Conservation (phyloP, 208 protist genomes). For the Endotrypanum monterogeii region DNA sequence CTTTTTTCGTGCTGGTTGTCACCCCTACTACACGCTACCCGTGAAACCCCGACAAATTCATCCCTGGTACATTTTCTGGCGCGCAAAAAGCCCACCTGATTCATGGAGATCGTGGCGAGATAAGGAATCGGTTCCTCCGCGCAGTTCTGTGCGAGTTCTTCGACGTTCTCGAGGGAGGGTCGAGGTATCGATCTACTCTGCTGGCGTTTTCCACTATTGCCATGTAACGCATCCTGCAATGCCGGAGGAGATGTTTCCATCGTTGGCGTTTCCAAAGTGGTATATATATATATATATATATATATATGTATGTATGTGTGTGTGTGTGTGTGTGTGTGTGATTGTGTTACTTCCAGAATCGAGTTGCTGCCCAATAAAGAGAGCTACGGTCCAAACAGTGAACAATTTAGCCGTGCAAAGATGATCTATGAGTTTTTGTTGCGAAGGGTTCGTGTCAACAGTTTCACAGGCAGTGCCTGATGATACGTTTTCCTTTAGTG, state of each 20-base stretch:
- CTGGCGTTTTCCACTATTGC: not conserved
- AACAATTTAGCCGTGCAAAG: not conserved
- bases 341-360: not conserved
- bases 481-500: not conserved
- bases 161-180: not conserved
- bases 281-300: not conserved
- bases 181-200: not conserved
- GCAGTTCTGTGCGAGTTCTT: not conserved
- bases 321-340: not conserved
- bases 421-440: not conserved
- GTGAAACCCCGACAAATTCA: not conserved
- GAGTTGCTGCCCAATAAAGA: not conserved
- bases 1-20: not conserved
- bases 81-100: constrained; percentile 18
- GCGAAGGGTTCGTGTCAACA: not conserved
- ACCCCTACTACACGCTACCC: no score
- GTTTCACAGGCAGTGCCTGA: no score
- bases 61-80: not conserved
- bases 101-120: constrained; percentile 41
- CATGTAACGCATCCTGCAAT: not conserved
- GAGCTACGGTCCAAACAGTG: not conserved
- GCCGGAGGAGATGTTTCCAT: not conserved
- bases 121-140: constrained; percentile 41
- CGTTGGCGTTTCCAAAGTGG: not conserved
- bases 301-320: not conserved